Evolutionary conservation across 805 yeast genomes (phyloP), one percentile per base, ranked within the genome.

Genomic region (Yueomyces sinensis): DNA sequence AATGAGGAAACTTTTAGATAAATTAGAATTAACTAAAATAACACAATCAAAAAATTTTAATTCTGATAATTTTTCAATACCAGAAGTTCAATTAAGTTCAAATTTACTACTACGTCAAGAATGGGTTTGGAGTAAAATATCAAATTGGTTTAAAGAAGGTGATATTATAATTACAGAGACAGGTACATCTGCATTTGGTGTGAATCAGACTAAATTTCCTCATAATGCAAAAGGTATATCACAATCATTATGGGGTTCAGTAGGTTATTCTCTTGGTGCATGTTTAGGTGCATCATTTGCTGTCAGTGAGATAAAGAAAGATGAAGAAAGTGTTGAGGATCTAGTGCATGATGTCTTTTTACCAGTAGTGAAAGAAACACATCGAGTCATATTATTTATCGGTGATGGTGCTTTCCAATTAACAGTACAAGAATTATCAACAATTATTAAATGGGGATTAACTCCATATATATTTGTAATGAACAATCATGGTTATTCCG

Each of bases 371-470:
- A 25, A 25, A 25, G 15, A 25, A 13, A 7, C 13, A 5, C 62
- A 63, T 36, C 58, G 82, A 46, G 78, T 74, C 17, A 57, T 76
- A 16, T 55, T 76, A 27, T 71, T 75, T 44, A 70, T 75, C 29
- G 82, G 82, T 43, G 82, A 76, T 47, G 82, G 82, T 34, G 75
- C 82, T 11, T 64, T 76, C 31, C 82, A 76, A 52, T 61, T 76
- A 47, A 73, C 82, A 0, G 77, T 70, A 23, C 79, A 74, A 44
- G 82, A 75, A 48, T 58, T 76, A 35, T 68, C 78, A 4, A 69
- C 79, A 18, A 70, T 72, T 68, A 49, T 72, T 29, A 61, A 68
- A 35, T 65, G 72, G 64, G 61, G 66, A 14, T 59, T 70, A 33
- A 68, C 61, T 20, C 82, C 82, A 20, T 72, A 72, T 42, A 55